Conservation (phyloP, 106 monocot genomes). For the Dendrobium officinale region DNA sequence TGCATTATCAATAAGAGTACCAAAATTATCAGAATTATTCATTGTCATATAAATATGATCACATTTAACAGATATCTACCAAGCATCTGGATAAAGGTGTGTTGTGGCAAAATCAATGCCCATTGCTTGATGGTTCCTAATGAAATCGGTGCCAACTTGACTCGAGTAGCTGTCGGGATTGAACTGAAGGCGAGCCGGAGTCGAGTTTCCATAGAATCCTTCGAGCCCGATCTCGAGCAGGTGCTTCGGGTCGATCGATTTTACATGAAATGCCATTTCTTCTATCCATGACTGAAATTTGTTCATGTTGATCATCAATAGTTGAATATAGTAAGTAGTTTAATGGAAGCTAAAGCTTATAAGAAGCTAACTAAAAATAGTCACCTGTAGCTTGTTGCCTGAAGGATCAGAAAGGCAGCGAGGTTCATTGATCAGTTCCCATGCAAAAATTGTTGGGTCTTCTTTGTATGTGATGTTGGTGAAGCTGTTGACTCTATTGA, state of each 20-base stretch:
- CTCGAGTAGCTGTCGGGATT: constrained; percentile 49
- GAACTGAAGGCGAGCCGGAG: constrained; percentile 19
- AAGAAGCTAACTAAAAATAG: too few relatives aligned
- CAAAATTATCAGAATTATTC: too few relatives aligned
- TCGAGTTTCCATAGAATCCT: constrained; percentile 55
- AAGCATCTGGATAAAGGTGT: constrained; percentile 59
- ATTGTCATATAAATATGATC: background rate
- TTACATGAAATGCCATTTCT: constrained; percentile 62
- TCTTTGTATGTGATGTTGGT: constrained; percentile 41
- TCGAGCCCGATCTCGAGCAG: constrained; percentile 43
- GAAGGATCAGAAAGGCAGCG: constrained; percentile 35
- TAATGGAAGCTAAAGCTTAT: too few relatives aligned
- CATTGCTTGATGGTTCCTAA: constrained; percentile 43
- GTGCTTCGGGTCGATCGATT: constrained; percentile 48
- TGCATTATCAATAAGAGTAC: background rate
- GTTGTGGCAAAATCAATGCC: constrained; percentile 56
- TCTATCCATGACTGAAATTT: constrained; percentile 47
- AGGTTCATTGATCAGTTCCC: constrained; percentile 47
- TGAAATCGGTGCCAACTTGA: constrained; percentile 53
- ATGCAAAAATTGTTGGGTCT: constrained; percentile 40
- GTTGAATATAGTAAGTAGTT: too few relatives aligned
- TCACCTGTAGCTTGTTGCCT: constrained; percentile 31
- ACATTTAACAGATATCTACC: constrained; percentile 14
- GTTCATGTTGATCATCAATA: too few relatives aligned
- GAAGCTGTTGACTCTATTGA: constrained; percentile 29